Evolutionary conservation across 2,329 filamentous ascomycete genomes (phyloP).

Genomic region (Ceratocystis papillata): DNA sequence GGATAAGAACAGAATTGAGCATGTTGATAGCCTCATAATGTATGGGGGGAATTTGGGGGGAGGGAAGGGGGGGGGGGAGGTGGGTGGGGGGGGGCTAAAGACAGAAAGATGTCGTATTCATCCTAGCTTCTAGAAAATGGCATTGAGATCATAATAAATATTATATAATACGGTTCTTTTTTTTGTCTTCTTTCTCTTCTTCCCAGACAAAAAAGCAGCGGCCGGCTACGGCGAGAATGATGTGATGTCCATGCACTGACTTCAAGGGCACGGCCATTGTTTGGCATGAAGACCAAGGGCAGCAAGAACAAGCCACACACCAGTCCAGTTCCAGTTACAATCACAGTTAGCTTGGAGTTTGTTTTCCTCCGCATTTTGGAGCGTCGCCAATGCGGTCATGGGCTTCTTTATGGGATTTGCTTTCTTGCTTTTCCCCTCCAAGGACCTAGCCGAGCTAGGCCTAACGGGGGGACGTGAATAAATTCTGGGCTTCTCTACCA

Average conservation of each 20-base stretch:
- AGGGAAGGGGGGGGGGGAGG: not conserved
- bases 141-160: too few relatives aligned
- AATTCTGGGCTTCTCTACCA: not conserved
- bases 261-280: not conserved
- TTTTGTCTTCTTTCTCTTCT: not conserved
- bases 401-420: not conserved
- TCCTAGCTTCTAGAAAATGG: not conserved
- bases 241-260: not conserved
- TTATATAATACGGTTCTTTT: not conserved
- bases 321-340: not conserved
- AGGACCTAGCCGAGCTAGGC: not conserved
- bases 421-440: not conserved
- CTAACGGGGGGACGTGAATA: not conserved
- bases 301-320: not conserved
- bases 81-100: not conserved
- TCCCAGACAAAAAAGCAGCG: not conserved
- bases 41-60: too few relatives aligned
- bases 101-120: not conserved
- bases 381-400: not conserved
- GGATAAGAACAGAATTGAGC: conserved; percentile 13
- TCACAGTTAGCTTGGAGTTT: too few relatives aligned
- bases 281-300: not conserved
- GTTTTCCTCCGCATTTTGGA: too few relatives aligned
- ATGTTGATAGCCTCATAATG: not conserved
- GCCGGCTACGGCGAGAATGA: not conserved